A percentile compares a stretch with the other conserved stretches of the same genome.
Conservation (phyloP, 192 early-diverging fungal species). For the Lunasporangiospora selenospora region DNA sequence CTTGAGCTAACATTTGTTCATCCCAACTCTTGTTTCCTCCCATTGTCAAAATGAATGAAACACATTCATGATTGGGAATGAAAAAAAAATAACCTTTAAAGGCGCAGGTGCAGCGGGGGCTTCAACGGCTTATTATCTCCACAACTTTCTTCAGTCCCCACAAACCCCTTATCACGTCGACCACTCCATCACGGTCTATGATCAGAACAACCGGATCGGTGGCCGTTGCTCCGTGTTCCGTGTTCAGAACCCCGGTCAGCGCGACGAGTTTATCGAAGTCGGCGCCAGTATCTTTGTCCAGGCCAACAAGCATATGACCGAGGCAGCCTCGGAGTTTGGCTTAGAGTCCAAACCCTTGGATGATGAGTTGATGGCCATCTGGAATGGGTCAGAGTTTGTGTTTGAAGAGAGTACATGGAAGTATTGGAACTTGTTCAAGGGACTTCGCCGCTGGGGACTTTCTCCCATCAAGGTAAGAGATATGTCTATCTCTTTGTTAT, state of each 20-base stretch:
- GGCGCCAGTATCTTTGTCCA: constrained; percentile 72
- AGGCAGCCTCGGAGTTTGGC: constrained; percentile 56
- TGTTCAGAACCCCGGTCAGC: constrained; percentile 29
- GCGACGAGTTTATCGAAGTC: constrained; percentile 53
- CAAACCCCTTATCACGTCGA: constrained; percentile 24
- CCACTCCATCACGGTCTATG: constrained; percentile 59
- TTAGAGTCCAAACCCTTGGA: constrained; percentile 47
- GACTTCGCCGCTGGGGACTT: constrained; percentile 52
- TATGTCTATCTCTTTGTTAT: constrained; percentile 1
- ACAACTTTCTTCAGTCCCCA: constrained; percentile 17
- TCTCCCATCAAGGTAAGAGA: constrained; percentile 53
- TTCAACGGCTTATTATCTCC: constrained; percentile 57
- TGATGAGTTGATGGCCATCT: constrained; percentile 42
- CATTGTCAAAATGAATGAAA: too few relatives aligned
- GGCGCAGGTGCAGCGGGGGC: constrained; percentile 62
- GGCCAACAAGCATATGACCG: constrained; percentile 61
- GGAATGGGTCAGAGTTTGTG: constrained; percentile 62
- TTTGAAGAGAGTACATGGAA: constrained; percentile 54
- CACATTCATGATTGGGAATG: too few relatives aligned
- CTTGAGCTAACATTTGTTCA: too few relatives aligned
- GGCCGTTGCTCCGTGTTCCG: constrained; percentile 52
- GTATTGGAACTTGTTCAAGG: constrained; percentile 49
- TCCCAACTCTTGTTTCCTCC: too few relatives aligned
- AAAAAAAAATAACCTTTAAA: constrained; percentile 7
- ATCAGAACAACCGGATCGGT: constrained; percentile 57